Evolutionary conservation across 148 eudicot genomes (phyloP).

Genomic region (Polygonum aviculare): DNA sequence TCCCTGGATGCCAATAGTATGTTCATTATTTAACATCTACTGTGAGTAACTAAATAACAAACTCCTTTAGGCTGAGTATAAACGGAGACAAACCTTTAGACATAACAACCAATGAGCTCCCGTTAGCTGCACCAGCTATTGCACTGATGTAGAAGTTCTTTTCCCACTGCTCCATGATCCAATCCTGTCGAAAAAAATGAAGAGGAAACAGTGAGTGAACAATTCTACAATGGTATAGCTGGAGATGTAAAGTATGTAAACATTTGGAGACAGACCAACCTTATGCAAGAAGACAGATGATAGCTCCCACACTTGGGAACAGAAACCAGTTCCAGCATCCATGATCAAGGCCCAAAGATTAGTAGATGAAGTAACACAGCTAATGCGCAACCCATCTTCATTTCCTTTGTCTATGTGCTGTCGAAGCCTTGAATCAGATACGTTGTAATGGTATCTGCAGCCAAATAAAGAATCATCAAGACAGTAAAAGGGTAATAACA

Average conservation of each 20-base stretch:
- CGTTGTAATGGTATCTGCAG: conserved; percentile 83
- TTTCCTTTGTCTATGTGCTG: conserved; percentile 85
- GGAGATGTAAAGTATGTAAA: background rate
- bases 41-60: background rate
- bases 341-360: conserved; percentile 85
- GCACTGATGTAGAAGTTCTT: conserved; percentile 49
- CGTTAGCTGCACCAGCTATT: conserved; percentile 45
- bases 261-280: conserved; percentile 39
- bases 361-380: conserved; percentile 77
- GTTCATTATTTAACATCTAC: background rate
- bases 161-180: conserved; percentile 76
- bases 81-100: conserved; percentile 34
- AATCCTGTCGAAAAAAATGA: conserved; percentile 34
- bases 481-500: no score
- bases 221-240: background rate
- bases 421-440: conserved; percentile 69
- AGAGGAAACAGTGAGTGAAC: background rate
- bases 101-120: conserved; percentile 51
- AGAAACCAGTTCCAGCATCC: conserved; percentile 90
- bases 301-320: conserved; percentile 73
- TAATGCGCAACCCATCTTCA: conserved; percentile 73
- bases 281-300: conserved; percentile 74
- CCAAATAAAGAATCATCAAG: background rate
- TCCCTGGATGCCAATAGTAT: conserved; percentile 33
- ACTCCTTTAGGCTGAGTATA: background rate